Conservation (phyloP, 768 basidiomycete species). For the Russula sp. region DNA sequence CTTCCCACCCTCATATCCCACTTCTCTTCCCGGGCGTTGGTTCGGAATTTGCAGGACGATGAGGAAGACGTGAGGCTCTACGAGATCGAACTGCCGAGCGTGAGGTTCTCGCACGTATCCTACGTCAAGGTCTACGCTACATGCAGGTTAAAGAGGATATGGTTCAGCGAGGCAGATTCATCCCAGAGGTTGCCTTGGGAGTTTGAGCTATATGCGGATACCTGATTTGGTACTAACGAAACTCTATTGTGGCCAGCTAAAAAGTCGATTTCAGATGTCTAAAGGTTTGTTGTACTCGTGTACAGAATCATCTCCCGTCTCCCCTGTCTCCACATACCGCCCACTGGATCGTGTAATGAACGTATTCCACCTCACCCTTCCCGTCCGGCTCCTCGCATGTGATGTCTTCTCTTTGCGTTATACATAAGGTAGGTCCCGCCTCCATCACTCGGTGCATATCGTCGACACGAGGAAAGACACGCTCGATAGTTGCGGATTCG, state of each 20-base stretch:
- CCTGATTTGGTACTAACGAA: slow-evolving; percentile 4
- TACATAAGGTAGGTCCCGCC: slow-evolving; percentile 39
- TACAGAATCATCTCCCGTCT: background rate
- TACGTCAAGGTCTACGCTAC: slow-evolving; percentile 75
- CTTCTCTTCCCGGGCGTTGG: slow-evolving; percentile 52
- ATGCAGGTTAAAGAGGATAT: slow-evolving; percentile 72
- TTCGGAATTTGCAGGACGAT: slow-evolving; percentile 28
- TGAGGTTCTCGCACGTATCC: slow-evolving; percentile 61
- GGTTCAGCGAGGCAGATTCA: slow-evolving; percentile 60
- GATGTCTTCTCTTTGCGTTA: slow-evolving; percentile 54
- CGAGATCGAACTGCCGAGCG: slow-evolving; percentile 44
- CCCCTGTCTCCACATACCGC: slow-evolving; percentile 12
- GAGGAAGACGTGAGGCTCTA: slow-evolving; percentile 32
- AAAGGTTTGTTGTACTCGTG: background rate
- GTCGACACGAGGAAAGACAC: slow-evolving; percentile 44
- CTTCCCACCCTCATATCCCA: slow-evolving; percentile 58
- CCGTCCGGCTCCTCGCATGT: slow-evolving; percentile 47
- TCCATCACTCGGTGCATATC: slow-evolving; percentile 7
- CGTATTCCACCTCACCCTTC: slow-evolving; percentile 60
- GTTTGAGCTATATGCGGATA: slow-evolving; percentile 57
- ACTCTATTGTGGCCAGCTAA: background rate
- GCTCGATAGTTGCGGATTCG: slow-evolving; percentile 60
- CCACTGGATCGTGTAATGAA: slow-evolving; percentile 75
- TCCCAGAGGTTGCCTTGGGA: slow-evolving; percentile 64
- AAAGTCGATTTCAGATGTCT: background rate